A percentile compares a stretch with the other conserved stretches of the same genome.
These are phyloP conservation scores for Senecio squalidus DNA, from an alignment of 140 eudicot genomes.

Conservation along the genomic window DNA sequence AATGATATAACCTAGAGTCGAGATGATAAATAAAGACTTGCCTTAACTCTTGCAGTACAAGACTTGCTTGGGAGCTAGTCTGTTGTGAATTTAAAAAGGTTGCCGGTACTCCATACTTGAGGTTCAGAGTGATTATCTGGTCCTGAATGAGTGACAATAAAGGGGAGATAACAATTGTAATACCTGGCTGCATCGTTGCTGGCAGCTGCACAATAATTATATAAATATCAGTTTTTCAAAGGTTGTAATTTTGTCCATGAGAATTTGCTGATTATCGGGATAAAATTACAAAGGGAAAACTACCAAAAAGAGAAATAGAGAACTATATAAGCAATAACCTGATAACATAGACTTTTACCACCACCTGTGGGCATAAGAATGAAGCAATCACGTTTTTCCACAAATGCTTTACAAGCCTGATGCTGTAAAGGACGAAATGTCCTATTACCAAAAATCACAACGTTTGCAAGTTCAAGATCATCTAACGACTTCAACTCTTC, in stretches of 20 bases:
- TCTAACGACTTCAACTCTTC: conserved; percentile 78
- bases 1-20: not conserved
- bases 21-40: conserved; percentile 20
- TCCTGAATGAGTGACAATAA: conserved; percentile 95
- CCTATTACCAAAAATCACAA: conserved; percentile 78
- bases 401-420: conserved; percentile 81
- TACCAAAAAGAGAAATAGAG: not conserved
- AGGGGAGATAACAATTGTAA: conserved; percentile 88
- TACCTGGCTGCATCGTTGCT: conserved; percentile 82
- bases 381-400: conserved; percentile 69
- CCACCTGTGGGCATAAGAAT: conserved; percentile 99
- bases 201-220: conserved; percentile 61
- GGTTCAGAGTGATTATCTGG: conserved; percentile 89
- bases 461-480: conserved; percentile 89
- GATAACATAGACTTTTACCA: conserved; percentile 98
- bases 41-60: conserved; percentile 87
- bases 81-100: conserved; percentile 98
- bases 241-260: not conserved
- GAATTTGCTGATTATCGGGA: not conserved
- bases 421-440: conserved; percentile 90
- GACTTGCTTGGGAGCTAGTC: conserved; percentile 71
- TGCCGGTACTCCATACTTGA: conserved; percentile 87
- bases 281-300: conserved; percentile 1
- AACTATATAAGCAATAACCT: conserved; percentile 42
- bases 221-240: not conserved